These are phyloP conservation scores for Chytridiales sp. DNA, from an alignment of 371 early-diverging fungal genomes.

Conservation along the genomic window DNA sequence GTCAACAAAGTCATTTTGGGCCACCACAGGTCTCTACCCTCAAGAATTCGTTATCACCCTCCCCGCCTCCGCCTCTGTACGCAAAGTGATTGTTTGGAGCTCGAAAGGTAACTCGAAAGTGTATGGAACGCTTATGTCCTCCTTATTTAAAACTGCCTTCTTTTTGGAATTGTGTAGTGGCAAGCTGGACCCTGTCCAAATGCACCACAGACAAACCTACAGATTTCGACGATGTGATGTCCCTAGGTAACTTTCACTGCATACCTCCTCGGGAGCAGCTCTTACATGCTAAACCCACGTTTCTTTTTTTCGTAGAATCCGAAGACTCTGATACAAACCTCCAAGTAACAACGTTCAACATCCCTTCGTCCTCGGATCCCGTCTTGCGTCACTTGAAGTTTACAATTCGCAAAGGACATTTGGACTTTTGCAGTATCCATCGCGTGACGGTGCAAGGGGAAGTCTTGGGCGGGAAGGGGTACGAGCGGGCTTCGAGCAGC, in stretches of 20 bases:
- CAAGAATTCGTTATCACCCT: slow-evolving; percentile 44
- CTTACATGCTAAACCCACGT: neutral
- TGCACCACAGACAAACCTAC: slow-evolving; percentile 10
- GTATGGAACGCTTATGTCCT: neutral
- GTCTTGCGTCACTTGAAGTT: slow-evolving; percentile 17
- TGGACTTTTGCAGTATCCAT: slow-evolving; percentile 21
- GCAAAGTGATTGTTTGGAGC: slow-evolving; percentile 34
- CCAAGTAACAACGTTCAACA: slow-evolving; percentile 21
- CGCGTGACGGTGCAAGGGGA: slow-evolving; percentile 19
- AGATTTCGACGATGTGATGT: slow-evolving; percentile 24
- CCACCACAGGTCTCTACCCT: slow-evolving; percentile 45
- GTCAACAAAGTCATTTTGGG: slow-evolving; percentile 39
- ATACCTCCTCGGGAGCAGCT: neutral
- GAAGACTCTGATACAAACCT: slow-evolving; percentile 23
- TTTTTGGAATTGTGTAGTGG: slow-evolving; percentile 6
- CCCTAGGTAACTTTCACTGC: slow-evolving; percentile 11
- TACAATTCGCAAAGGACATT: slow-evolving; percentile 16
- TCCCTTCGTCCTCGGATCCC: slow-evolving; percentile 7
- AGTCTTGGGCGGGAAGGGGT: slow-evolving; percentile 1
- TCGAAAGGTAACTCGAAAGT: slow-evolving; percentile 29
- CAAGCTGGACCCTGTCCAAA: slow-evolving; percentile 21
- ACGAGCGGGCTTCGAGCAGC: neutral
- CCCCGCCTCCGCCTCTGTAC: slow-evolving; percentile 17
- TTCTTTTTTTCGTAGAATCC: slow-evolving; percentile 12
- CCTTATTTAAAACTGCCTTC: neutral